Percentiles rank a stretch among this genome's conserved stretches.
These are phyloP conservation scores for Phytophthora meadii DNA, from an alignment of 352 stramenopile species.

Conservation along the genomic window DNA sequence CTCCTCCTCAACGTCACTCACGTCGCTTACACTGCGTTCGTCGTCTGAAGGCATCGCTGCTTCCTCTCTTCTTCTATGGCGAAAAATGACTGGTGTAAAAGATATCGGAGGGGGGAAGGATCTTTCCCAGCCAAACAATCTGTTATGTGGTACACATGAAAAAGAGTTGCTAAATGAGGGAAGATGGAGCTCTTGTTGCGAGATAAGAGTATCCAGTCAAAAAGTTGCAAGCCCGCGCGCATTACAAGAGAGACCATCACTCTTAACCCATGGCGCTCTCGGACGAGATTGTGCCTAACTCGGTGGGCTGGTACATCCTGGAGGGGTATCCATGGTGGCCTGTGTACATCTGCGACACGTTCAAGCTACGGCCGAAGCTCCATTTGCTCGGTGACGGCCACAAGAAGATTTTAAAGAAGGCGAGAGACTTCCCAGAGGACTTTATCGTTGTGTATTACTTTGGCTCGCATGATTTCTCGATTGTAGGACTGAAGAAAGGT, in stretches of 20 bases:
- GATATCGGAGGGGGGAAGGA: constrained; percentile 3
- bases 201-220: not conserved
- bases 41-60: constrained; percentile 49
- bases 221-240: not conserved
- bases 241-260: constrained; percentile 7
- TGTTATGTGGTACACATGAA: not conserved
- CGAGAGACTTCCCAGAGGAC: constrained; percentile 71
- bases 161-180: too few species aligned
- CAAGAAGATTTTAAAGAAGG: constrained; percentile 73
- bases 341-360: constrained; percentile 85
- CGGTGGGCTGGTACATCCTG: constrained; percentile 87
- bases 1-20: constrained; percentile 82
- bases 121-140: not conserved
- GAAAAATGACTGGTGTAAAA: constrained; percentile 25
- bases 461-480: constrained; percentile 76
- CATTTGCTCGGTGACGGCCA: constrained; percentile 75
- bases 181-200: not conserved
- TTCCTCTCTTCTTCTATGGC: not conserved
- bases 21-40: constrained; percentile 54
- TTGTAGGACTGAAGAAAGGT: constrained; percentile 68
- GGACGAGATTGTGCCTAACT: constrained; percentile 57
- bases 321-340: constrained; percentile 89
- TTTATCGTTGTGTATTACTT: constrained; percentile 89
- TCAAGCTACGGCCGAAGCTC: constrained; percentile 73
- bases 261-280: constrained; percentile 8